Evolutionary conservation across 768 basidiomycete species (phyloP), one percentile per base, ranked within the genome.

Genomic region (Lactifluus hygrophoroides): DNA sequence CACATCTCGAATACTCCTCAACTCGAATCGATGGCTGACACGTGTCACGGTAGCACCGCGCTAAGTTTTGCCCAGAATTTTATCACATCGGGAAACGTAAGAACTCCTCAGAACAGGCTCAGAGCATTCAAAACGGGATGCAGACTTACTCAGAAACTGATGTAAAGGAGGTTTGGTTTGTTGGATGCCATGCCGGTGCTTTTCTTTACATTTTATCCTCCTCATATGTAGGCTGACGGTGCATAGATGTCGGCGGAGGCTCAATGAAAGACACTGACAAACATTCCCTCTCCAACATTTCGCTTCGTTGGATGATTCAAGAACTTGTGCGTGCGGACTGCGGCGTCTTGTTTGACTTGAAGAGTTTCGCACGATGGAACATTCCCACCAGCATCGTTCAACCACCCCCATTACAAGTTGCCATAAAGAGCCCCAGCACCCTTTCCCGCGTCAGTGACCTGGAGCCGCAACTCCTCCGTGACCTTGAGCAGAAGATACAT

Each of bases 21-120:
- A 17, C 44, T 27, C 17, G 21, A 37, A 10, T 32, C 32, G 32
- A 19, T 23, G 14, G 32, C 35, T 46, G 8, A 58, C 21, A 16
- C 19, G 3, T 30, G 23, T 1, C 40, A 5, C 23, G 32, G 13
- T 44, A 89, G 84, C 84, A 75, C 57, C 84, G 87, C 34, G 74
- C 78, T 17, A 81, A 77, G 67, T 90, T 83, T 66, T 69, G 74
- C 25, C 84, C 87, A 3, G 85, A 84, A 61, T 65, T 76, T n/a
- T 89, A 81, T 65, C 84, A 86, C 11, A 3, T 25, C 13, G 3
- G 35, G 19, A 6, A 32, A 44, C 30, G 34, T 10, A n/a, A 28
- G 3, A 21, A 25, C 21, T 11, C 34, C 27, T 17, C 27, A 10
- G 17, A 9, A 7, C n/a, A 16, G 2, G 17, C 47, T 19, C n/a